Evolutionary conservation across 345 rosid genomes (phyloP), one percentile per base, ranked within the genome.

Genomic region (Rhodomyrtus tomentosa): DNA sequence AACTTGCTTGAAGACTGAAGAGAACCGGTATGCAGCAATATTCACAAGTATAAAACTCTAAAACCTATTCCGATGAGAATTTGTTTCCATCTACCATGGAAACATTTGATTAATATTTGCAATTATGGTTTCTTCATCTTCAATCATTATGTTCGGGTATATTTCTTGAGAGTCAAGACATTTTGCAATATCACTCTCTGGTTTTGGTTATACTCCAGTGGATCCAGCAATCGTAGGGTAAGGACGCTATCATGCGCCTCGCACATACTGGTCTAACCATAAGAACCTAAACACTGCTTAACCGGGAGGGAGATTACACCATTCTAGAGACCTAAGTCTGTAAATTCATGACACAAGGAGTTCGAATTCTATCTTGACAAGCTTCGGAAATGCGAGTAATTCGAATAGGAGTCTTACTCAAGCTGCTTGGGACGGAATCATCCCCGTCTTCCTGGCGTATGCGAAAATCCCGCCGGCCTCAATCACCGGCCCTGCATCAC

Each of bases 361-460:
- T 13, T 54, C 27, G 7, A 5, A 55, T 45, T 15, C 45, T 24
- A 58, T 24, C 79, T 38, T 22, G 42, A 29, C 27, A 13, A 6
- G n/a, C 22, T 10, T 18, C 5, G 25, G 80, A 54, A 32, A 12
- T 48, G 51, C 20, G 24, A 73, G 52, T 10, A 38, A 48, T 58
- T 83, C 4, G 50, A 72, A 53, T 10, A 50, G 45, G 50, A 50
- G 14, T 7, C 85, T 76, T 84, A 84, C 85, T 74, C 72, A 84
- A 53, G 85, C 85, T 0, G 85, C 82, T 29, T 0, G 85, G 27
- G 95, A 82, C 0, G 98, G 94, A 83, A 95, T 94, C 98, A 96
- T 96, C 20, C 98, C 98, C 0, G 96, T 89, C 84, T 89, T 89
- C 86, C 98, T 91, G 4, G 99, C 99, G 79, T 94, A 95, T 1